Evolutionary conservation across 148 eudicot genomes (phyloP), one percentile per base, ranked within the genome.

Genomic region (Amaranthus palmeri): DNA sequence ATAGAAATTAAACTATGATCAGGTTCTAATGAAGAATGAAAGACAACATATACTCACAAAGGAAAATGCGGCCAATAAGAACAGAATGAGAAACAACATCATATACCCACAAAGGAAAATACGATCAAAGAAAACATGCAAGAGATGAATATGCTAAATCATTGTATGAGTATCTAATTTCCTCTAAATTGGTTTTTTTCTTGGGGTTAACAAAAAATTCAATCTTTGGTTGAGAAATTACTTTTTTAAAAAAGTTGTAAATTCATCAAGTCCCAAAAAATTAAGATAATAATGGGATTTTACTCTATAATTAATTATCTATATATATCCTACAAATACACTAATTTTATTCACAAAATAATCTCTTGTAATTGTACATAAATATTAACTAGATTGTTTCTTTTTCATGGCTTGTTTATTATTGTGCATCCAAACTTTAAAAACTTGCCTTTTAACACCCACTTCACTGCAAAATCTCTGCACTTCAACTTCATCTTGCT

Each of bases 361-460:
- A 3, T 42, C 1, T 36, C 43, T 10, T 61, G 8, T 36, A 66
- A 6, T 42, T 47, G 44, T 66, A 66, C 55, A 66, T 9, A 17
- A 9, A 66, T 17, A 47, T 10, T 11, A 7, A 10, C 0, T 2
- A n/a, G 62, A 6, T 46, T 55, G 71, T 52, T 79, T 70, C 64
- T 47, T 65, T 54, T 66, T 74, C 4, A 65, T 10, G 58, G 73
- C 8, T 43, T 68, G 83, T 52, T 79, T 82, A 61, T 82, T 82
- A 54, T 82, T 82, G 51, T 82, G 85, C 83, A 82, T 69, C 85
- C 85, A 82, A 54, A 82, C 85, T 59, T 82, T 82, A 36, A 82
- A 76, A 7, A 79, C 85, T 56, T 61, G 75, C 5, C 83, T 63
- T 14, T 65, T 76, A 25, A 82, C 72, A 2, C 85, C 85, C 25